phyloP scores from a whole-genome alignment of 2,329 filamentous ascomycete genomes.

The Verticillium isaacii region DNA sequence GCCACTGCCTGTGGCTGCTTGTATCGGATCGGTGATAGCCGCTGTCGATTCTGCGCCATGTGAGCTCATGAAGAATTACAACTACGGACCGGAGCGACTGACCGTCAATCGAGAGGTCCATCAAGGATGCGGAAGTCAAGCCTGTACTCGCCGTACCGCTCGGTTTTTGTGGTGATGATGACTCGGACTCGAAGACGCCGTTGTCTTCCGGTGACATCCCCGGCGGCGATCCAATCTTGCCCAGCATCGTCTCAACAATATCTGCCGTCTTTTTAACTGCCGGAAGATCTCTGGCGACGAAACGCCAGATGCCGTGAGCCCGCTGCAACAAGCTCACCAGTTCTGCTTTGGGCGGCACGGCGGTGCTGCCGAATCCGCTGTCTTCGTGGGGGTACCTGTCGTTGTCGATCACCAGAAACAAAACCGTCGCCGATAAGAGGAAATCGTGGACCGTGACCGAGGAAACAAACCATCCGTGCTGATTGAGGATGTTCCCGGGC shows the following conservation, averaged over 20 bases:
- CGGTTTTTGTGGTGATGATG: slow-evolving; percentile 9
- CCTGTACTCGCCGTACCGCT: neutral
- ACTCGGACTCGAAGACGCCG: slow-evolving; percentile 10
- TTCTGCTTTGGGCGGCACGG: slow-evolving; percentile 28
- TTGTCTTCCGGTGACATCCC: slow-evolving; percentile 8
- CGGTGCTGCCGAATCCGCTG: neutral
- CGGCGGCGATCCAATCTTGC: slow-evolving; percentile 30
- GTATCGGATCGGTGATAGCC: neutral
- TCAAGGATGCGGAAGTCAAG: neutral
- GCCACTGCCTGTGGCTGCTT: slow-evolving; percentile 12
- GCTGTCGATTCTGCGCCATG: neutral
- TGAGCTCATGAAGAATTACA: neutral
- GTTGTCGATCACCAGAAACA: slow-evolving; percentile 48
- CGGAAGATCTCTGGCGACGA: slow-evolving; percentile 27
- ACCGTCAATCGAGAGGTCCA: neutral
- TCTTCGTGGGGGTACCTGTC: slow-evolving; percentile 16
- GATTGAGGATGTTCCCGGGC: slow-evolving; percentile 48
- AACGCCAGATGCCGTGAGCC: slow-evolving; percentile 39
- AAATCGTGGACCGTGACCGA: slow-evolving; percentile 57
- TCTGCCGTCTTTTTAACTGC: slow-evolving; percentile 42
- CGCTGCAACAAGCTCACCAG: slow-evolving; percentile 34
- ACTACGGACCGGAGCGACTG: neutral
- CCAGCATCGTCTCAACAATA: slow-evolving; percentile 40
- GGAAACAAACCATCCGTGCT: slow-evolving; percentile 52
- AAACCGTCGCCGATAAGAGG: slow-evolving; percentile 54